phyloP scores from a whole-genome alignment of 176 grass and related monocot species.

The Juncus inflexus region DNA sequence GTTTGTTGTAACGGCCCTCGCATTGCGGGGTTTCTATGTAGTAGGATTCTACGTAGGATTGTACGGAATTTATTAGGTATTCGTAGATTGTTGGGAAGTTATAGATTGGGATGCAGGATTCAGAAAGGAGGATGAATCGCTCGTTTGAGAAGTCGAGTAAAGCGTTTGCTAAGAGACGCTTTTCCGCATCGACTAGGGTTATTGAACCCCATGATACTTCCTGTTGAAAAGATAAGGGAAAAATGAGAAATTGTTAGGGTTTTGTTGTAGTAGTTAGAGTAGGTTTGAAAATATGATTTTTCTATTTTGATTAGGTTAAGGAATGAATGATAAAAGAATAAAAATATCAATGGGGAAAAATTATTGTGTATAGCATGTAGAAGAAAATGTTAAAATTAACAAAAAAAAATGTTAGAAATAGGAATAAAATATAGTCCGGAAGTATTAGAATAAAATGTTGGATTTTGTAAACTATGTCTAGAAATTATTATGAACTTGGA shows the following conservation, averaged over 20 bases:
- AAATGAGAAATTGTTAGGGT: neutral
- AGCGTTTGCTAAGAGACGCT: conserved; percentile 59
- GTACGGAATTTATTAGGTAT: conserved; percentile 49
- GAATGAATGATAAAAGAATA: no score
- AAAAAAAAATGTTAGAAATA: no score
- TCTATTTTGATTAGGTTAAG: no score
- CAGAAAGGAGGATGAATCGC: conserved; percentile 49
- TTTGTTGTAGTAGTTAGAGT: neutral
- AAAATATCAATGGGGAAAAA: no score
- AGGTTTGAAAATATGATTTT: neutral
- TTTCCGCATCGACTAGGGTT: conserved; percentile 62
- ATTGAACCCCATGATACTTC: conserved; percentile 55
- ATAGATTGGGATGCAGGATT: conserved; percentile 55
- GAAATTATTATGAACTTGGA: no score
- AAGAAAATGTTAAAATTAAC: no score
- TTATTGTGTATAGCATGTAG: no score
- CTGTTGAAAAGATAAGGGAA: conserved; percentile 19
- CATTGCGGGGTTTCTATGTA: conserved; percentile 44
- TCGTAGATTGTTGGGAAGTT: conserved; percentile 58
- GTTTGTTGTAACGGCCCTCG: conserved; percentile 63
- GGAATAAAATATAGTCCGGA: no score
- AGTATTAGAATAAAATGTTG: no score
- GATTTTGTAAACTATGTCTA: no score
- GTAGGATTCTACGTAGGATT: conserved; percentile 53
- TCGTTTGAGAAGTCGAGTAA: conserved; percentile 51